Evolutionary conservation across 257 asterid species (phyloP).

Genomic region (Echium plantagineum): DNA sequence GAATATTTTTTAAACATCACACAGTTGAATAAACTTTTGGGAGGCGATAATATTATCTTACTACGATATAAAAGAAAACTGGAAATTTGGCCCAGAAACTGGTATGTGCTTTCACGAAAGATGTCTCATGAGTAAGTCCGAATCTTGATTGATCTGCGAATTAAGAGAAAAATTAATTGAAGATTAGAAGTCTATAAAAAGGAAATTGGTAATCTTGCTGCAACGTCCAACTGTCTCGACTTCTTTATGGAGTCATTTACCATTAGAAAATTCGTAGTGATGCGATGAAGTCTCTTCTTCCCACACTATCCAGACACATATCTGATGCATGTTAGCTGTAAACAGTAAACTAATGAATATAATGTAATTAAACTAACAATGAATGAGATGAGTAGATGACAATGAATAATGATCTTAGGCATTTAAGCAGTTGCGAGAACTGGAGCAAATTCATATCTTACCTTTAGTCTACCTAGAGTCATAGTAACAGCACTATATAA

Average conservation of each 20-base stretch:
- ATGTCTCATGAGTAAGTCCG: not conserved
- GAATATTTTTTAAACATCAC: not conserved
- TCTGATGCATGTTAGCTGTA: conserved; percentile 1
- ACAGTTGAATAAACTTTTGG: not conserved
- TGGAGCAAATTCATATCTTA: conserved; percentile 2
- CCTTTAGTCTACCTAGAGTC: conserved; percentile 57
- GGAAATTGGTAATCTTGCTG: too few relatives aligned
- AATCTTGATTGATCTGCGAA: not conserved
- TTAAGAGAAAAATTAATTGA: not conserved
- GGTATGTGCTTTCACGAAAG: not conserved
- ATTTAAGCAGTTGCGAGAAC: not conserved
- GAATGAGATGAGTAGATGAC: not conserved
- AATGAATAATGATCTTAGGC: not conserved
- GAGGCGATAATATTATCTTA: not conserved
- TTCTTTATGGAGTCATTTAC: not conserved
- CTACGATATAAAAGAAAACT: not conserved
- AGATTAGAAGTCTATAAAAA: too few relatives aligned
- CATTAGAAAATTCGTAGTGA: conserved; percentile 7
- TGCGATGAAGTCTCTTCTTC: conserved; percentile 6
- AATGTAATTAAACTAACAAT: not conserved
- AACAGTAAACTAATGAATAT: too few relatives aligned
- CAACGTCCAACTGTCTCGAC: not conserved
- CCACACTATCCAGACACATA: conserved; percentile 10
- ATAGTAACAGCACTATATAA: conserved; percentile 48
- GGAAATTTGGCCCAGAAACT: not conserved